Percentiles rank a stretch among this genome's conserved stretches.
Evolutionary conservation across 202 grass and related monocot species (phyloP).

Genomic region (Panicum hallii): DNA sequence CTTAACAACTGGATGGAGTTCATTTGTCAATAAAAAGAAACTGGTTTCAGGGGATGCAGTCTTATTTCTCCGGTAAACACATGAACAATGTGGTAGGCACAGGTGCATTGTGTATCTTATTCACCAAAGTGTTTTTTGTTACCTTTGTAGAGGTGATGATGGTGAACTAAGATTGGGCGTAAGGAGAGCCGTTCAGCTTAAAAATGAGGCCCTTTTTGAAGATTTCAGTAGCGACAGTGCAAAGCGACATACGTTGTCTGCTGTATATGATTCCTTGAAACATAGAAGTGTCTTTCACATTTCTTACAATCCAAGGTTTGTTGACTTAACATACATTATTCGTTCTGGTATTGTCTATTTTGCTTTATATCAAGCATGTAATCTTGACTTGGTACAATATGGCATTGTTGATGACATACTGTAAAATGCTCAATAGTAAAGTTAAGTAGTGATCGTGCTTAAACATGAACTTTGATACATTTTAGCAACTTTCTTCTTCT

Average conservation of each 20-base stretch:
- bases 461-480: neutral
- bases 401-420: neutral
- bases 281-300: slow-evolving; percentile 72
- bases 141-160: slow-evolving; percentile 73
- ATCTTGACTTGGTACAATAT: neutral
- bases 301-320: slow-evolving; percentile 92
- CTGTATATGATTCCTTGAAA: slow-evolving; percentile 66
- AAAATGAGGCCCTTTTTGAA: slow-evolving; percentile 62
- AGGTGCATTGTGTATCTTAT: slow-evolving; percentile 5
- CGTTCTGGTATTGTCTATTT: slow-evolving; percentile 9
- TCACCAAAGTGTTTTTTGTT: slow-evolving; percentile 18
- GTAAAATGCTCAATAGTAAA: neutral
- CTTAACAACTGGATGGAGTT: slow-evolving; percentile 97
- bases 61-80: slow-evolving; percentile 78
- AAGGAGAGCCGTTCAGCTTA: slow-evolving; percentile 84
- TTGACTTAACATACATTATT: slow-evolving; percentile 34
- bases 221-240: slow-evolving; percentile 48
- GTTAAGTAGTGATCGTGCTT: neutral
- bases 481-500: neutral
- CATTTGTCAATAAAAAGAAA: slow-evolving; percentile 97
- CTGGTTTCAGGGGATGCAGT: slow-evolving; percentile 92
- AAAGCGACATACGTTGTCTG: slow-evolving; percentile 46
- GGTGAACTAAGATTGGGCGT: slow-evolving; percentile 90
- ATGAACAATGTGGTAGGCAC: neutral
- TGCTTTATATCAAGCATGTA: neutral